A percentile compares a stretch with the other conserved stretches of the same genome.
Evolutionary conservation across 176 grass and related monocot species (phyloP).

Genomic region (Elaeis guineensis): DNA sequence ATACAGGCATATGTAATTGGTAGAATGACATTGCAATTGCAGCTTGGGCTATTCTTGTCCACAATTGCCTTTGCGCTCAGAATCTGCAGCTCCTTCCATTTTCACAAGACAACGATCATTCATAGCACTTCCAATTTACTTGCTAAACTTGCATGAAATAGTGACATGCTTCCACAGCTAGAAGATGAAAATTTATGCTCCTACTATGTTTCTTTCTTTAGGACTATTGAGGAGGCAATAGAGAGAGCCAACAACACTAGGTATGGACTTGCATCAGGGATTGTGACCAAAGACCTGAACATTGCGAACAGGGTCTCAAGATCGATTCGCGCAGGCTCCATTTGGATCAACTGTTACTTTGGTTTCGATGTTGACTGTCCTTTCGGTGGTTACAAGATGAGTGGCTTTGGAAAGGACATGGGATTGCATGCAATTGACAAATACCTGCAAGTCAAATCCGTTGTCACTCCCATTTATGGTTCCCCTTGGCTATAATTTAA

Average conservation of each 20-base stretch:
- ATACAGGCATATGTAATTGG: no score
- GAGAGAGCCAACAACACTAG: constrained; percentile 68
- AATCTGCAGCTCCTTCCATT: no score
- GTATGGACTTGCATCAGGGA: constrained; percentile 62
- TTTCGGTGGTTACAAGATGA: constrained; percentile 84
- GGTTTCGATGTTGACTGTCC: constrained; percentile 70
- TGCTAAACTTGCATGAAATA: no score
- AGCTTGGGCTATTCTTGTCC: no score
- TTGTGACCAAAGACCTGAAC: constrained; percentile 62
- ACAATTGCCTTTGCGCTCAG: no score
- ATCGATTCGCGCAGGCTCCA: constrained; percentile 54
- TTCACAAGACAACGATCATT: no score
- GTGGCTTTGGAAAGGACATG: constrained; percentile 67
- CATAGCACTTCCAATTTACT: no score
- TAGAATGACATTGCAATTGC: no score
- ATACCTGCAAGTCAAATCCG: constrained; percentile 73
- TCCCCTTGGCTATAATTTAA: constrained; percentile 57
- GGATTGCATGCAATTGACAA: constrained; percentile 64
- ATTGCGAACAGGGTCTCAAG: constrained; percentile 57
- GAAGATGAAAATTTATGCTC: no score
- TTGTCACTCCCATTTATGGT: constrained; percentile 59
- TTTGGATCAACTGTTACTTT: constrained; percentile 90
- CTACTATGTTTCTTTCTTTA: not conserved
- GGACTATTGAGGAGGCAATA: constrained; percentile 63
- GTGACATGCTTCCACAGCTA: no score